These are phyloP conservation scores for Zanthoxylum bungeanum DNA, from an alignment of 345 rosid genomes.

Conservation along the genomic window DNA sequence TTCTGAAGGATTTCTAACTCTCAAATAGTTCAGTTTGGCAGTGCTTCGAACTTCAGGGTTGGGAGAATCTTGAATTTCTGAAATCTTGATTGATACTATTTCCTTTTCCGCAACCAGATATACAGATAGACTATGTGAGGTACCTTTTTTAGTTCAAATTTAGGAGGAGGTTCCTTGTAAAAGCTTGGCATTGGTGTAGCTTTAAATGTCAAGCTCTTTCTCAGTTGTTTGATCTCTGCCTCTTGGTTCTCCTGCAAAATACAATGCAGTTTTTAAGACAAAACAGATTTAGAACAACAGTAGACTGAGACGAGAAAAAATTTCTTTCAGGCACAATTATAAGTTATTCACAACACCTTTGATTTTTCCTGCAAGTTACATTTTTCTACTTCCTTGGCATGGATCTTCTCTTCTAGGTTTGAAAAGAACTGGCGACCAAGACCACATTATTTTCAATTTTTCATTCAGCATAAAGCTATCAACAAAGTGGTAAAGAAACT, in stretches of 20 bases:
- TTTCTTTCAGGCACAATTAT: conserved; percentile 2
- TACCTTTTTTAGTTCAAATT: conserved; percentile 93
- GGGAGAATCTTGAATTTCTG: background rate
- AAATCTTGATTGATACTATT: no score
- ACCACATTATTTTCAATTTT: background rate
- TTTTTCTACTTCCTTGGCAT: conserved; percentile 83
- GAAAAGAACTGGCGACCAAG: conserved; percentile 60
- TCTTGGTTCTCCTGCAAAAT: conserved; percentile 77
- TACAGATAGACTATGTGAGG: conserved; percentile 9
- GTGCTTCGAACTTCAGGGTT: background rate
- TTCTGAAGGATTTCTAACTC: background rate
- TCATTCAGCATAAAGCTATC: conserved; percentile 2
- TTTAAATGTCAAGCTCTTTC: conserved; percentile 91
- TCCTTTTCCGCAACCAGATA: no score
- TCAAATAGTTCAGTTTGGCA: background rate
- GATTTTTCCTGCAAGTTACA: conserved; percentile 80
- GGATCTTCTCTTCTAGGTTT: conserved; percentile 92
- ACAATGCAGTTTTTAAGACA: conserved; percentile 12
- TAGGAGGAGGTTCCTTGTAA: conserved; percentile 94
- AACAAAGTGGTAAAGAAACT: background rate
- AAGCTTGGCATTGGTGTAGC: conserved; percentile 96
- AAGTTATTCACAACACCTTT: conserved; percentile 45
- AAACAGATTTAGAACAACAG: background rate
- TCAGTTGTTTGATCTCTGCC: conserved; percentile 81
- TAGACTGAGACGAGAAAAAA: background rate